Conservation (phyloP, 1,139 yeast species). For the Sugiyamaella pinicola region DNA sequence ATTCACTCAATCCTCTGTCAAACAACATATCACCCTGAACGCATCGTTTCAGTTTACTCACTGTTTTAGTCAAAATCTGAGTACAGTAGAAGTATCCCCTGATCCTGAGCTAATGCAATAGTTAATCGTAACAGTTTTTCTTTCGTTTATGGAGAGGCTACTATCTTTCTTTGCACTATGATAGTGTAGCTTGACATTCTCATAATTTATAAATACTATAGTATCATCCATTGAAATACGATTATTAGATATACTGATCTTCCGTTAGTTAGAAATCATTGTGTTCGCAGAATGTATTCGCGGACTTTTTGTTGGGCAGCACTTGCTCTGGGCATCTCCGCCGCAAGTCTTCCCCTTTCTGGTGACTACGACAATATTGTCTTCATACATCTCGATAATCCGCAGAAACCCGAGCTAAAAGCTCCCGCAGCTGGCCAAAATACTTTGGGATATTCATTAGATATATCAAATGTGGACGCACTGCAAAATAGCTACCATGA, state of each 20-base stretch:
- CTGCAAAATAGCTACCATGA: not conserved
- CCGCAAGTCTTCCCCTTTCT: not conserved
- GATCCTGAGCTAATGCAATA: not conserved
- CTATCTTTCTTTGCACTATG: too few relatives aligned
- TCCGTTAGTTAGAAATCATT: not conserved
- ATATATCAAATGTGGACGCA: not conserved
- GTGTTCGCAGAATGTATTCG: not conserved
- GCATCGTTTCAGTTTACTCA: not conserved
- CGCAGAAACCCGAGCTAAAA: not conserved
- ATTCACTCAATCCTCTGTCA: too few relatives aligned
- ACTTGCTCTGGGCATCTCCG: slow-evolving; percentile 1
- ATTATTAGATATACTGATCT: not conserved
- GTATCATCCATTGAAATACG: not conserved
- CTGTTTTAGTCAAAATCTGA: not conserved
- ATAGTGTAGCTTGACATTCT: not conserved
- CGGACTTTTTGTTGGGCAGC: slow-evolving; percentile 1
- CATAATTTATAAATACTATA: not conserved
- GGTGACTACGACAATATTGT: slow-evolving; percentile 8
- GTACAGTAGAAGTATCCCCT: too few relatives aligned
- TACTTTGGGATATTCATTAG: not conserved
- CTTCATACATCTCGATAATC: not conserved
- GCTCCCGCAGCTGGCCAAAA: not conserved
- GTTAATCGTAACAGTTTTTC: not conserved
- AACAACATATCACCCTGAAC: too few relatives aligned
- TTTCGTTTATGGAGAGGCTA: too few relatives aligned